Evolutionary conservation across 306 rosid genomes (phyloP), one percentile per base, ranked within the genome.

Genomic region (Crataegus laevigata): DNA sequence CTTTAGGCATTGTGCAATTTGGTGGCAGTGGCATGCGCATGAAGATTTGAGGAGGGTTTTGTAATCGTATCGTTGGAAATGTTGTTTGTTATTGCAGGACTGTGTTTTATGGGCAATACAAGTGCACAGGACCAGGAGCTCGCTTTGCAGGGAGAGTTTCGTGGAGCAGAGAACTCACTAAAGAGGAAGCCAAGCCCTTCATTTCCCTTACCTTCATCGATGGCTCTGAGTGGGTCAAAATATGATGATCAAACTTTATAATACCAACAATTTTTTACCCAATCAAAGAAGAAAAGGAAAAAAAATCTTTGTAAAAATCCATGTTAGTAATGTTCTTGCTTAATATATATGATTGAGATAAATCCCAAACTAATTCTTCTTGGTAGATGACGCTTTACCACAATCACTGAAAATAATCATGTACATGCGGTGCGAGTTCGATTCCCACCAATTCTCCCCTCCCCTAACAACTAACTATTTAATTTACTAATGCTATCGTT

Each of bases 101-200:
- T 26, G 99, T 92, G 66, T 94, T 87, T 80, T 94, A 92, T 85
- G 99, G 99, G 71, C 97, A 94, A 55, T 94, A 94, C 88, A 90
- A 87, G 83, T 94, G 99, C 85, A 87, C 92, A 19, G 99, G 99
- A 77, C 76, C 81, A 28, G 99, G 99, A 69, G 89, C 97, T 19
- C 84, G 73, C 51, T 92, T 67, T 87, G 97, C 96, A 26, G 99
- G 99, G 38, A 90, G 99, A 71, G 99, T 94, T 0, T 82, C 99
- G 24, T 94, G 99, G 99, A 87, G 97, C 12, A 87, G 96, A 82
- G 99, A 92, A 62, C 97, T 94, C 40, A 85, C 97, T 58, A 93
- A 90, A 32, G 96, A 89, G 60, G 96, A 94, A 84, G 97, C 97
- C 83, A 83, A 64, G 72, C 99, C 99, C 80, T 94, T 94, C 86